A percentile compares a stretch with the other conserved stretches of the same genome.
phyloP scores from a whole-genome alignment of 352 stramenopile species.

The Globisporangium abappressorium region DNA sequence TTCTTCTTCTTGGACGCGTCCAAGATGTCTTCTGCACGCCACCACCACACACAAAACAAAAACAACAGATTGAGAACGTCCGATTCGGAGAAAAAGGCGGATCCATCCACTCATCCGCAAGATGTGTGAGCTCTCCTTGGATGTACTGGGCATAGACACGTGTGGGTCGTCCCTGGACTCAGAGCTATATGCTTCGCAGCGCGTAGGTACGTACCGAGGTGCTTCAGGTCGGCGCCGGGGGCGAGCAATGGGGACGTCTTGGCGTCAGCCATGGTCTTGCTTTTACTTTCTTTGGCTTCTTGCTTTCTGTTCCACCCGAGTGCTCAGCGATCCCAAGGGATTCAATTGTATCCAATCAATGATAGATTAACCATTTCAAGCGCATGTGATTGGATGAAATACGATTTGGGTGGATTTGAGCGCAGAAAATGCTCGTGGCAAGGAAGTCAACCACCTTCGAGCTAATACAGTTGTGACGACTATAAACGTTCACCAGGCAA shows the following conservation, averaged over 20 bases:
- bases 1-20: constrained; percentile 18
- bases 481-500: too few species aligned
- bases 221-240: constrained; percentile 40
- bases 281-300: background rate
- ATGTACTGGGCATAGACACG: too few species aligned
- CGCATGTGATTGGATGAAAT: too few species aligned
- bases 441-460: too few species aligned
- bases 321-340: background rate
- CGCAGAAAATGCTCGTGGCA: too few species aligned
- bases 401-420: too few species aligned
- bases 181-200: background rate
- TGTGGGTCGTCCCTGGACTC: too few species aligned
- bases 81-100: background rate
- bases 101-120: too few species aligned
- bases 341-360: too few species aligned
- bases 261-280: constrained; percentile 30
- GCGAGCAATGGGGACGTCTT: constrained; percentile 40
- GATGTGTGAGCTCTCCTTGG: background rate
- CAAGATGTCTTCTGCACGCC: constrained; percentile 12
- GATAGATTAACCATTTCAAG: too few species aligned
- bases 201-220: constrained; percentile 31
- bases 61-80: background rate
- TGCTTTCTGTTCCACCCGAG: constrained; percentile 12
- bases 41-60: background rate
- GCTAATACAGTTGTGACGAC: too few species aligned